Base-by-base conservation (phyloP, 164 flowering plant species). In the Vitis rotundifolia region DNA sequence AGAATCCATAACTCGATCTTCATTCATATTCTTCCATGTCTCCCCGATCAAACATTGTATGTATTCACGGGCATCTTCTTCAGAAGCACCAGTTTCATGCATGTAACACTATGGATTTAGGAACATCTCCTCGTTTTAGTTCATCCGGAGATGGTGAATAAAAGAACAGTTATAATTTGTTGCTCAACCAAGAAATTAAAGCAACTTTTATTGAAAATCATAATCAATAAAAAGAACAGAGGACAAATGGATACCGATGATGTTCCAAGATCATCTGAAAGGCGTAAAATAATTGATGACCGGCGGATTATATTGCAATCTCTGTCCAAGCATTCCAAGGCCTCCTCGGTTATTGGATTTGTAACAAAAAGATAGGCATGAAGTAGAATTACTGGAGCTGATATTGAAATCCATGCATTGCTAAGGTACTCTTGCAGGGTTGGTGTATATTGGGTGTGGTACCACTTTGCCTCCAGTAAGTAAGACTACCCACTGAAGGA, bases 101-200 rank as follows among this genome's bases (percentile, higher is more conserved):
- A 80, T 83, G 67, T 78, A 76, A 55, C 80, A 83, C 44, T 0
- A 83, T 60, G 31, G 82, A 74, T 67, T 83, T 80, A 9, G 69
- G 81, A 50, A 59, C 68, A 55, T 82, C 85, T 0, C 85, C 85
- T 52, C 74, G 67, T 9, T 62, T 61, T 14, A 75, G 9, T 51
- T 79, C 85, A 19, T 67, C 77, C 85, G 76, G 63, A 49, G 67
- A 11, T 4, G 4, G 4, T 29, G 37, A 29, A 29, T 2, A 67
- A 59, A 31, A 8, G 18, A 55, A 55, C 8, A 18, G 37, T 14
- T 13, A 48, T 48, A n/a, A 56, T 16, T 16, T 12, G 22, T 9
- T 19, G 26, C 48, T 22, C 11, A 26, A 9, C 7, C 37, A 8
- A 31, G 29, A 54, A 49, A 13, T 49, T 28, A 19, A 15, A 29